phyloP scores from a whole-genome alignment of 2,329 filamentous ascomycete species.

The Penicillium brasilianum region DNA sequence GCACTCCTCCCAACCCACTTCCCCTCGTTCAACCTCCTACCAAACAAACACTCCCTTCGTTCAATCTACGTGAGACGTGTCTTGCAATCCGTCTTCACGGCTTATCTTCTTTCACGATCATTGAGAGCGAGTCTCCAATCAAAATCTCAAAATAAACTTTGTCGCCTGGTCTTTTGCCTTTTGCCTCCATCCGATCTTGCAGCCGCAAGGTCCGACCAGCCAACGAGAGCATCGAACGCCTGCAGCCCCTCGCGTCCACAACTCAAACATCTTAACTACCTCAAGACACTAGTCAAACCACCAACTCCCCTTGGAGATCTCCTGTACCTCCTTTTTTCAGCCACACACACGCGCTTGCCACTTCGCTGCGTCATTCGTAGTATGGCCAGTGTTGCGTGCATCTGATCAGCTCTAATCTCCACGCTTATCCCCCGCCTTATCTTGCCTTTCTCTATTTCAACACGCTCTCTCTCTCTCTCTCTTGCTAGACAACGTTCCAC shows the following conservation, averaged over 20 bases:
- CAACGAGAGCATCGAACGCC: constrained; percentile 4
- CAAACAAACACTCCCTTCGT: background rate
- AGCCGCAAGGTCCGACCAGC: constrained; percentile 13
- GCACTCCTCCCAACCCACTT: background rate
- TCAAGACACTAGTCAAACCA: constrained; percentile 5
- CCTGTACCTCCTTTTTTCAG: background rate
- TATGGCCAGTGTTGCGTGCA: constrained; percentile 1
- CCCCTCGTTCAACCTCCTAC: constrained; percentile 2
- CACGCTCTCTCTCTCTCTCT: constrained; percentile 2
- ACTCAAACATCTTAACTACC: background rate
- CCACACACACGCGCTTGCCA: constrained; percentile 3
- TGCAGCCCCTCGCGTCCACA: constrained; percentile 13
- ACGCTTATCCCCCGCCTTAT: background rate
- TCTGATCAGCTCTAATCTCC: constrained; percentile 7
- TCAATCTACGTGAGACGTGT: constrained; percentile 7
- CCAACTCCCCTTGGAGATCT: background rate
- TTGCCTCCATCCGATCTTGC: constrained; percentile 20
- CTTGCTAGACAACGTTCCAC: constrained; percentile 12
- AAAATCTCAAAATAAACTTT: background rate
- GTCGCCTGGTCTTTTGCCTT: constrained; percentile 10
- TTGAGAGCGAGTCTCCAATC: constrained; percentile 19
- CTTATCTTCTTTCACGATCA: constrained; percentile 1
- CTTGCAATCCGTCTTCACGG: constrained; percentile 1
- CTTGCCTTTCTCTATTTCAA: background rate
- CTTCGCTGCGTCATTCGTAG: background rate